Conservation (phyloP, 2,329 filamentous ascomycete species). For the Pseudogymnoascus sp. region DNA sequence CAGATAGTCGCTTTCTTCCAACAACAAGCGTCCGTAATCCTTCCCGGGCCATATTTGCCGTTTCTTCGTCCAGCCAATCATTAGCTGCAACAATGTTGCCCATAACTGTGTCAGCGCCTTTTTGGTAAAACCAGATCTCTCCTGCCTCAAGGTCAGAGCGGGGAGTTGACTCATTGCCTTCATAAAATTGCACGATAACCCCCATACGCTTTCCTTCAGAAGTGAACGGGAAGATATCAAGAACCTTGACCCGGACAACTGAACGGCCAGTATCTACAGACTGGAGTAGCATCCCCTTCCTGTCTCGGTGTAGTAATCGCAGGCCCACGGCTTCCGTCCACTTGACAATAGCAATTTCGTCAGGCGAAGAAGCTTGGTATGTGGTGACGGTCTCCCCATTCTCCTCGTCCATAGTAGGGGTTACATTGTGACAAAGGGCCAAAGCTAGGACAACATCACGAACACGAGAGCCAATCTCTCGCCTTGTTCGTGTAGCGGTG, state of each 20-base stretch:
- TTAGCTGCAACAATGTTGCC: constrained; percentile 88
- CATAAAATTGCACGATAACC: constrained; percentile 80
- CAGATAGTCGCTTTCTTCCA: constrained; percentile 77
- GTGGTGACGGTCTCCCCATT: constrained; percentile 68
- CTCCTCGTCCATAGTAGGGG: constrained; percentile 77
- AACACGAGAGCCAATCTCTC: constrained; percentile 89
- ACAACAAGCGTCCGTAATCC: constrained; percentile 89
- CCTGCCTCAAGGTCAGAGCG: constrained; percentile 44
- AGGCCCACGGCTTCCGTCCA: constrained; percentile 93
- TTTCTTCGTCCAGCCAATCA: constrained; percentile 98
- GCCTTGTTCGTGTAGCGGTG: constrained; percentile 68
- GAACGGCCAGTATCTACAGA: constrained; percentile 63
- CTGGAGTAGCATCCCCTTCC: constrained; percentile 74
- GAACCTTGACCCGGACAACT: constrained; percentile 76
- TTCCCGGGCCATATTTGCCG: constrained; percentile 98
- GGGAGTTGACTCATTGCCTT: constrained; percentile 41
- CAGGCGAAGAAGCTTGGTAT: constrained; percentile 94
- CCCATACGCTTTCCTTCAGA: constrained; percentile 98
- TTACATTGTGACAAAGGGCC: constrained; percentile 94
- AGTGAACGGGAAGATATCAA: constrained; percentile 95
- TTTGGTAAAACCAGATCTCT: constrained; percentile 98
- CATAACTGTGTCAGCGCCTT: constrained; percentile 98
- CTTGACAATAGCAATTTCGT: constrained; percentile 94
- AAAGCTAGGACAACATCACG: constrained; percentile 87
- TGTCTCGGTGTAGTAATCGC: constrained; percentile 74